Percentiles rank a stretch among this genome's conserved stretches.
These are phyloP conservation scores for Nidularia sp. DNA, from an alignment of 768 basidiomycete genomes.

Conservation along the genomic window DNA sequence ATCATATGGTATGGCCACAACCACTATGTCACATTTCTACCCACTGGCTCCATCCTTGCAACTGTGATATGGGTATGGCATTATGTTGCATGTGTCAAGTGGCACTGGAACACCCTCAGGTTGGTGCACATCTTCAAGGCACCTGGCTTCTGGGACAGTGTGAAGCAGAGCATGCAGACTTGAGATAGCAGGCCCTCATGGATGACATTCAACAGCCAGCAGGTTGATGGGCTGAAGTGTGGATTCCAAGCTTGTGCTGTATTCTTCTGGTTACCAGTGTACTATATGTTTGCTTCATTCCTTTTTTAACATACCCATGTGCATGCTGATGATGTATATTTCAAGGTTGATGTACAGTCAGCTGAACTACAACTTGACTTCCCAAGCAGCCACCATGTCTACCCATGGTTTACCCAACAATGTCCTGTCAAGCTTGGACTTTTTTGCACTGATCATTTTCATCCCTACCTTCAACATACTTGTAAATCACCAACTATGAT, in stretches of 20 bases:
- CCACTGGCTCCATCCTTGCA: conserved; percentile 60
- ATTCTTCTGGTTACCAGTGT: conserved; percentile 64
- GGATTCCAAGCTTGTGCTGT: conserved; percentile 73
- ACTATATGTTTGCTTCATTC: conserved; percentile 38
- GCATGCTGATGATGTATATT: not conserved
- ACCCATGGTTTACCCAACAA: conserved; percentile 74
- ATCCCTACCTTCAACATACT: conserved; percentile 33
- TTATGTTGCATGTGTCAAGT: conserved; percentile 42
- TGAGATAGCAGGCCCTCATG: conserved; percentile 47
- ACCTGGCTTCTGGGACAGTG: conserved; percentile 70
- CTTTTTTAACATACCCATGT: not conserved
- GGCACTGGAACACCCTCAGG: conserved; percentile 51
- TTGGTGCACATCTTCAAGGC: conserved; percentile 46
- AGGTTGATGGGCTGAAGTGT: conserved; percentile 74
- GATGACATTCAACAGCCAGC: conserved; percentile 77
- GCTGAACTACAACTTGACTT: conserved; percentile 72
- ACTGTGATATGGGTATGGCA: conserved; percentile 43
- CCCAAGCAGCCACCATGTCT: conserved; percentile 75
- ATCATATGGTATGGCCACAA: conserved; percentile 52
- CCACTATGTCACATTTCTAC: conserved; percentile 51
- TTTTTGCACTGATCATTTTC: conserved; percentile 65
- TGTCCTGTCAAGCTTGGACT: conserved; percentile 74
- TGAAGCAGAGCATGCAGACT: conserved; percentile 54
- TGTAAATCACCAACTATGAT: conserved; percentile 15
- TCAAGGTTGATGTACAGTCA: conserved; percentile 78